These are phyloP conservation scores for Cyamopsis tetragonoloba DNA, from an alignment of 306 rosid species.

Conservation along the genomic window DNA sequence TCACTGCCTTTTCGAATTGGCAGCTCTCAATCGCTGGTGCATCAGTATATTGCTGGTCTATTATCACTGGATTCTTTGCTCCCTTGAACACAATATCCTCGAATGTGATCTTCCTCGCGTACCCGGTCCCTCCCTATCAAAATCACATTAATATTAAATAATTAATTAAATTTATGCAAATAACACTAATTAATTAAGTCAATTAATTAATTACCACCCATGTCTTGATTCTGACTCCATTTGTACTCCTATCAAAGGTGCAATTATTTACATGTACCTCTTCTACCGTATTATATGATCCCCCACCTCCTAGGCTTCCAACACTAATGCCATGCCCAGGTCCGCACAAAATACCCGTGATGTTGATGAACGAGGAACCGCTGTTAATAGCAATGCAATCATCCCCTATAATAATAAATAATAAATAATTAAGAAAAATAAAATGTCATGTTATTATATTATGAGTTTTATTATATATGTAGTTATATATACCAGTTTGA, in stretches of 20 bases:
- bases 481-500: conserved; percentile 47
- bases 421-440: not conserved
- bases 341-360: conserved; percentile 39
- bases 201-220: conserved; percentile 32
- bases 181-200: not conserved
- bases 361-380: conserved; percentile 37
- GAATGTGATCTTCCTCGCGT: conserved; percentile 40
- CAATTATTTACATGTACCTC: conserved; percentile 40
- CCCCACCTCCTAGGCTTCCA: conserved; percentile 46
- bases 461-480: no score
- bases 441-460: no score
- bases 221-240: conserved; percentile 66
- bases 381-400: conserved; percentile 48
- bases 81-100: conserved; percentile 25
- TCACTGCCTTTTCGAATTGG: conserved; percentile 1
- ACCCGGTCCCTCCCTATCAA: conserved; percentile 46
- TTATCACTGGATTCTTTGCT: conserved; percentile 27
- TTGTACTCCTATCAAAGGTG: conserved; percentile 30
- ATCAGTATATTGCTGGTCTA: conserved; percentile 29
- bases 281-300: conserved; percentile 30
- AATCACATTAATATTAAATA: not conserved
- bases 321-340: conserved; percentile 65
- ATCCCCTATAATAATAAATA: conserved; percentile 33
- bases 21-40: no score
- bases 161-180: no score